phyloP scores from a whole-genome alignment of 164 flowering plant species.

The Pachysandra terminalis region DNA sequence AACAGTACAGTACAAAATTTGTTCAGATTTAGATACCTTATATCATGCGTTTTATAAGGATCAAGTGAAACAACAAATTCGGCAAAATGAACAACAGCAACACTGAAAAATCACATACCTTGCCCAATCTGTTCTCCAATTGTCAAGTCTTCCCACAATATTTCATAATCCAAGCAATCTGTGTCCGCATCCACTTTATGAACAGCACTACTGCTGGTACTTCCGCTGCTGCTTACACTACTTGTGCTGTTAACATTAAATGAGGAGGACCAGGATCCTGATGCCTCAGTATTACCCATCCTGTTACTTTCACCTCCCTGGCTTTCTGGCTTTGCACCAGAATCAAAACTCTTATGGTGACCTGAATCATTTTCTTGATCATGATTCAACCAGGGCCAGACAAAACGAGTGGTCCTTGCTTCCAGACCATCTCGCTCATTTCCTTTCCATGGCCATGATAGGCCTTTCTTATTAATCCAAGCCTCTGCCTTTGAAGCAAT shows the following conservation, averaged over 20 bases:
- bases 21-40: too few species aligned
- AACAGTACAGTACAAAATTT: too few species aligned
- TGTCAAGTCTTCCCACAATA: slow-evolving; percentile 92
- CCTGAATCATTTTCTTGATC: slow-evolving; percentile 51
- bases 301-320: slow-evolving; percentile 41
- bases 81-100: slow-evolving; percentile 1
- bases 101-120: too few species aligned
- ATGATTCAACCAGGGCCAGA: slow-evolving; percentile 54
- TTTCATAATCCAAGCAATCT: slow-evolving; percentile 85
- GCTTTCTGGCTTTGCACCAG: slow-evolving; percentile 37
- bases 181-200: slow-evolving; percentile 71
- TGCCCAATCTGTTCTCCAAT: slow-evolving; percentile 95
- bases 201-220: slow-evolving; percentile 73
- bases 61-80: background rate
- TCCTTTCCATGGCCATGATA: slow-evolving; percentile 90
- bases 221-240: slow-evolving; percentile 88
- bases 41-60: too few species aligned
- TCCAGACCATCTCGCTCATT: slow-evolving; percentile 60
- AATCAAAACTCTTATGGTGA: slow-evolving; percentile 34
- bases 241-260: slow-evolving; percentile 78
- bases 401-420: slow-evolving; percentile 36
- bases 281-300: slow-evolving; percentile 53
- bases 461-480: slow-evolving; percentile 72
- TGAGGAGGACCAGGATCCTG: slow-evolving; percentile 82
- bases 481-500: slow-evolving; percentile 81